phyloP scores from a whole-genome alignment of 2,329 filamentous ascomycete species.

The Stagonosporopsis rhizophila region DNA sequence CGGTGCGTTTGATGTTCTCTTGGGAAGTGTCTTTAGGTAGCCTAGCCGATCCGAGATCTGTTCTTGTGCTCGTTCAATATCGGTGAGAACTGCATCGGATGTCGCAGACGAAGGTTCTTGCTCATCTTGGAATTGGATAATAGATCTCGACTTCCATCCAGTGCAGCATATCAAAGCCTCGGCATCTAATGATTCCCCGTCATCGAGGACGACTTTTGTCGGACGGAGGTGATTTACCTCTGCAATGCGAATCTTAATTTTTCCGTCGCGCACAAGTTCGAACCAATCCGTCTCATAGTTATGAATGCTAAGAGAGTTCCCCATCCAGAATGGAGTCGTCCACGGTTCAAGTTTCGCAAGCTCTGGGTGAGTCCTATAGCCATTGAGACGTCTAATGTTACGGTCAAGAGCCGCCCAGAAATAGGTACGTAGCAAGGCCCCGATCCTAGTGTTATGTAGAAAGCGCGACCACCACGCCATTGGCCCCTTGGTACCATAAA shows the following conservation, averaged over 20 bases:
- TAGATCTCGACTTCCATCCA: neutral
- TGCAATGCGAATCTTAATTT: neutral
- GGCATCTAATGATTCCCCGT: neutral
- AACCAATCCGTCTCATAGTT: neutral
- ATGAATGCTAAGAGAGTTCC: neutral
- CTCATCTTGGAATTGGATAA: neutral
- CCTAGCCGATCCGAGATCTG: neutral
- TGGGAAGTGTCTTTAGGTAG: neutral
- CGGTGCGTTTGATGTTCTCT: neutral
- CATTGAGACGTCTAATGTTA: neutral
- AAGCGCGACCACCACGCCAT: neutral
- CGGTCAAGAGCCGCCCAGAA: neutral
- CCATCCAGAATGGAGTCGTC: neutral
- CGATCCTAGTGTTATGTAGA: neutral
- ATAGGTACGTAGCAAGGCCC: neutral
- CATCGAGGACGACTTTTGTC: neutral
- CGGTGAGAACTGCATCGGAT: neutral
- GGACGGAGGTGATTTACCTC: neutral
- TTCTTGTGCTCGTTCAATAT: neutral
- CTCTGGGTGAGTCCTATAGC: neutral
- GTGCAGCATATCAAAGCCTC: neutral
- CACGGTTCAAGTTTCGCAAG: neutral
- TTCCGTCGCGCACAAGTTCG: neutral
- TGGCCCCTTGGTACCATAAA: neutral
- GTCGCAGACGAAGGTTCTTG: neutral